phyloP scores from a whole-genome alignment of 371 early-diverging fungal genomes.

The Coemansia sp. region DNA sequence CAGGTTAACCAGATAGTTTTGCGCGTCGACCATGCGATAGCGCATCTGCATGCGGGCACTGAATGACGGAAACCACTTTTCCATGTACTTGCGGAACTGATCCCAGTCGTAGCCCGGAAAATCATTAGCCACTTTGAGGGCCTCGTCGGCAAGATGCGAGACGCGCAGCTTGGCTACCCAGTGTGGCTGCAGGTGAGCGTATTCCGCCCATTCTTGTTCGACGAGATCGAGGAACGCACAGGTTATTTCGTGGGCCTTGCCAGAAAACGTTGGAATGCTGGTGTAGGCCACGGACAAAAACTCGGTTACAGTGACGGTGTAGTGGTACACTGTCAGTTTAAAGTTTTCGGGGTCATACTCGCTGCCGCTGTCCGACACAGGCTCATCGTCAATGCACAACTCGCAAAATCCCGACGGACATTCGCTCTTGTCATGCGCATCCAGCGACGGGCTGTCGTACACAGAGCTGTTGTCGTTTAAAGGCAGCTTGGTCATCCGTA shows the following conservation, averaged over 20 bases:
- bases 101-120: slow-evolving; percentile 3
- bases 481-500: background rate
- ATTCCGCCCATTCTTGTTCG: slow-evolving; percentile 2
- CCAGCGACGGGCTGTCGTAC: background rate
- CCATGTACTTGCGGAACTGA: background rate
- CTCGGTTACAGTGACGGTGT: background rate
- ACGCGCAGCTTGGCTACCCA: slow-evolving; percentile 3
- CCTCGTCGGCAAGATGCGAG: background rate
- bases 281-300: background rate
- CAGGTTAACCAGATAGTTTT: background rate
- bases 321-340: background rate
- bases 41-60: slow-evolving; percentile 5
- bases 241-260: background rate
- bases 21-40: background rate
- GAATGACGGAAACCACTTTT: background rate
- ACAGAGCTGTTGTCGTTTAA: background rate
- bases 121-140: background rate
- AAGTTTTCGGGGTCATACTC: background rate
- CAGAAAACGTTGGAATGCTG: slow-evolving; percentile 3
- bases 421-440: background rate
- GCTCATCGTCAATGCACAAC: background rate
- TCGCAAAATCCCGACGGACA: background rate
- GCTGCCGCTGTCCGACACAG: background rate
- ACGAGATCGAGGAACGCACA: background rate
- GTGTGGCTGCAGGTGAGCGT: background rate